Evolutionary conservation across 1,284 basidiomycete species (phyloP).

Genomic region (Boletus smithii): DNA sequence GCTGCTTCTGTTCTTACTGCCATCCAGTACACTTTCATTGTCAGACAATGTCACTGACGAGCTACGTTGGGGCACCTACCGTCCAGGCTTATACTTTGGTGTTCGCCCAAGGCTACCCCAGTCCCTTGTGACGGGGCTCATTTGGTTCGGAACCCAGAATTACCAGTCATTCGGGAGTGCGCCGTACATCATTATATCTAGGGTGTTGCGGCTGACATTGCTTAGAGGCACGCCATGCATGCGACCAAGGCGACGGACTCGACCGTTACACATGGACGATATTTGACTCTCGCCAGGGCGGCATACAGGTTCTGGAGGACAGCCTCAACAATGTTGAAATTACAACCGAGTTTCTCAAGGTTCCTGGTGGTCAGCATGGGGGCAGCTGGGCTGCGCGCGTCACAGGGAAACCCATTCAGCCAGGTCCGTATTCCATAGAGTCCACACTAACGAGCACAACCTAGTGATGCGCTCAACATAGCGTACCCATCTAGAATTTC

Average conservation of each 20-base stretch:
- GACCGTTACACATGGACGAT: conserved; percentile 83
- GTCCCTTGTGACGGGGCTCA: conserved; percentile 85
- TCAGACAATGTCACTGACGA: conserved; percentile 51
- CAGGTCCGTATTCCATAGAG: conserved; percentile 43
- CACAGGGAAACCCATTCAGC: conserved; percentile 75
- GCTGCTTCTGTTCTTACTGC: conserved; percentile 30
- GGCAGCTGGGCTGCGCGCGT: conserved; percentile 90
- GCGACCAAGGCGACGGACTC: conserved; percentile 83
- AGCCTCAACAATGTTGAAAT: conserved; percentile 79
- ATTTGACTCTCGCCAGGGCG: conserved; percentile 83
- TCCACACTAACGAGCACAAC: neutral
- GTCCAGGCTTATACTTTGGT: conserved; percentile 92
- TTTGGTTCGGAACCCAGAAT: conserved; percentile 88
- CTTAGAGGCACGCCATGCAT: conserved; percentile 80
- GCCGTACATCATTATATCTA: conserved; percentile 28
- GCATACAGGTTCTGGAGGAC: conserved; percentile 82
- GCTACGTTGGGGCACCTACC: conserved; percentile 87
- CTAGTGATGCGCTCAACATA: conserved; percentile 24
- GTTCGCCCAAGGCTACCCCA: conserved; percentile 80
- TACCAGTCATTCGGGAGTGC: conserved; percentile 66
- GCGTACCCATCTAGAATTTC: conserved; percentile 63
- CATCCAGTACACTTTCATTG: conserved; percentile 16
- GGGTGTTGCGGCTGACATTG: conserved; percentile 5
- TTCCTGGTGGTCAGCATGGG: conserved; percentile 73
- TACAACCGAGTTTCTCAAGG: conserved; percentile 82